Conservation (phyloP, 805 yeast species). For the Yarrowia porcina region DNA sequence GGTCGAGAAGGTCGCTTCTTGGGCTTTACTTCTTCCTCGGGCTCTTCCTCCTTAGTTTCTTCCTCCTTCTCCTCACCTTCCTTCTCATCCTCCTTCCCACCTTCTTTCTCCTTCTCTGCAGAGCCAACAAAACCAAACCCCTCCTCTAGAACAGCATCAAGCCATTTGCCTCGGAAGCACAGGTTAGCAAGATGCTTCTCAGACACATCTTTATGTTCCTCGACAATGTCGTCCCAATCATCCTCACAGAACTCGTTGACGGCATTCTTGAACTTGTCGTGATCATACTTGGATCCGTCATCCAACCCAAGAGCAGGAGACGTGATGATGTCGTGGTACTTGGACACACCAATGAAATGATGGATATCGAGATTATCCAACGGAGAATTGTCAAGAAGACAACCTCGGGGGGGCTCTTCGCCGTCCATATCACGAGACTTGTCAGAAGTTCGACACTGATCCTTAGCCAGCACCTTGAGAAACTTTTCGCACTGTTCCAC, state of each 20-base stretch:
- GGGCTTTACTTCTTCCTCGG: background rate
- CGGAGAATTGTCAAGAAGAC: constrained; percentile 89
- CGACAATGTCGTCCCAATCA: constrained; percentile 60
- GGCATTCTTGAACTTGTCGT: constrained; percentile 65
- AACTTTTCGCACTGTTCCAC: constrained; percentile 64
- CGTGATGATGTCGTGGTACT: constrained; percentile 95
- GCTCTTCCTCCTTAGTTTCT: background rate
- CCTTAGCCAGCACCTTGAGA: constrained; percentile 21
- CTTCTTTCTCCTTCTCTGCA: background rate
- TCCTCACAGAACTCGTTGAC: constrained; percentile 72
- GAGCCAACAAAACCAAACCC: constrained; percentile 23
- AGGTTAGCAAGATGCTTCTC: constrained; percentile 13
- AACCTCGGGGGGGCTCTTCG: constrained; percentile 70
- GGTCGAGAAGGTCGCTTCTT: background rate
- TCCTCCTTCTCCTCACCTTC: background rate
- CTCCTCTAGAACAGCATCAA: constrained; percentile 17
- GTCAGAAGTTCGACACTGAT: background rate
- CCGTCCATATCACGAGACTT: constrained; percentile 62
- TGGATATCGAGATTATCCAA: constrained; percentile 72
- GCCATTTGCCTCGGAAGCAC: constrained; percentile 25
- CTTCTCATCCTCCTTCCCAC: background rate
- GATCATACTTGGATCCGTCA: constrained; percentile 61
- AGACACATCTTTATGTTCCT: constrained; percentile 39
- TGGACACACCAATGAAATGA: constrained; percentile 89
- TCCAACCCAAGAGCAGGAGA: constrained; percentile 79